Conservation (phyloP, 352 stramenopile genomes). For the Globisporangium uncinulatum region DNA sequence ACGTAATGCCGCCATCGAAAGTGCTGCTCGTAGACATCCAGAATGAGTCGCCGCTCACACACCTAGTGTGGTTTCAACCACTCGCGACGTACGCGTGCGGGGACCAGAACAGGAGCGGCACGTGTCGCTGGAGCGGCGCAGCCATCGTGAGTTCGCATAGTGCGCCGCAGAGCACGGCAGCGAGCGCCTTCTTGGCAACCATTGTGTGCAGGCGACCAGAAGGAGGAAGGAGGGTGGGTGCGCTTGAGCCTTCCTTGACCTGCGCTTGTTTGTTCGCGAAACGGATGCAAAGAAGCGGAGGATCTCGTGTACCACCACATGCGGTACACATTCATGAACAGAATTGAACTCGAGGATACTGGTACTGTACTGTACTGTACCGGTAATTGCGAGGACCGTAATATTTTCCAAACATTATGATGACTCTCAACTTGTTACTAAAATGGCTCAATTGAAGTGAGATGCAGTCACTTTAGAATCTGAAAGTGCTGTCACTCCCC, state of each 20-base stretch:
- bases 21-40: constrained; percentile 21
- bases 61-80: not conserved
- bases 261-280: not conserved
- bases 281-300: not conserved
- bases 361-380: too few species aligned
- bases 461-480: too few species aligned
- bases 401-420: too few species aligned
- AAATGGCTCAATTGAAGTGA: too few species aligned
- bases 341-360: not conserved
- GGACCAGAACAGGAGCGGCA: constrained; percentile 66
- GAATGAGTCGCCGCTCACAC: not conserved
- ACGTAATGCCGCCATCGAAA: constrained; percentile 28
- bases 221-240: not conserved
- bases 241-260: not conserved
- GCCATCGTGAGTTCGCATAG: constrained; percentile 19
- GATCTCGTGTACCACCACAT: not conserved
- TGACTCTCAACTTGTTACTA: too few species aligned
- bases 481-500: too few species aligned
- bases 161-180: constrained; percentile 12
- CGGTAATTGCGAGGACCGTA: too few species aligned
- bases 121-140: constrained; percentile 35
- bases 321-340: not conserved
- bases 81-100: constrained; percentile 42
- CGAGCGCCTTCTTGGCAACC: constrained; percentile 17
- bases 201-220: constrained; percentile 16